These are phyloP conservation scores for Suhomyces prunicola DNA, from an alignment of 805 yeast species.

Conservation along the genomic window DNA sequence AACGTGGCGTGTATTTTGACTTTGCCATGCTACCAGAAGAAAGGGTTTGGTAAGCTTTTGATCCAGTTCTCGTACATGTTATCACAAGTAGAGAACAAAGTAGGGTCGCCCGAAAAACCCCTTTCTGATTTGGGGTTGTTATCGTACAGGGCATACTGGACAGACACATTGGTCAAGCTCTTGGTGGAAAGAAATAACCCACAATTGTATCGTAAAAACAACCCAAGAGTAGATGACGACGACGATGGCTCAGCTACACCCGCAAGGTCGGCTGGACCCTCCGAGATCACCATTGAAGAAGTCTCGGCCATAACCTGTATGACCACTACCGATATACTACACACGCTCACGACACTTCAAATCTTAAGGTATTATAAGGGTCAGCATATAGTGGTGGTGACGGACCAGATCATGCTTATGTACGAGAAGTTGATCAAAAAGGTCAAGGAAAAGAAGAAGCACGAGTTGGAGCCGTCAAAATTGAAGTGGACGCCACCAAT, in stretches of 20 bases:
- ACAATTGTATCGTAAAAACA: slow-evolving; percentile 34
- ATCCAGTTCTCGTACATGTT: slow-evolving; percentile 93
- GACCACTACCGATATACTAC: slow-evolving; percentile 95
- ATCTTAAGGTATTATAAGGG: slow-evolving; percentile 92
- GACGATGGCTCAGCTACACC: slow-evolving; percentile 18
- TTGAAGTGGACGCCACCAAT: slow-evolving; percentile 94
- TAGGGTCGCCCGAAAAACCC: slow-evolving; percentile 98
- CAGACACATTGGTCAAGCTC: slow-evolving; percentile 77
- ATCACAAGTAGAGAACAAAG: slow-evolving; percentile 81
- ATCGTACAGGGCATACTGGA: slow-evolving; percentile 95
- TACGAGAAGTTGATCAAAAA: slow-evolving; percentile 59
- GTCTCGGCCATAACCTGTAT: slow-evolving; percentile 81
- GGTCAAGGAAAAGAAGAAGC: slow-evolving; percentile 65
- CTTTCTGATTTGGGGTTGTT: slow-evolving; percentile 89
- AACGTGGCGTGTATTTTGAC: slow-evolving; percentile 97
- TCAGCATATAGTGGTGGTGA: slow-evolving; percentile 83
- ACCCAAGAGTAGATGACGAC: slow-evolving; percentile 19
- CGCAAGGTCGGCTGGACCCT: slow-evolving; percentile 11
- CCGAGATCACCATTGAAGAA: slow-evolving; percentile 83
- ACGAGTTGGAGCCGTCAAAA: slow-evolving; percentile 66
- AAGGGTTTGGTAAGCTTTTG: slow-evolving; percentile 87
- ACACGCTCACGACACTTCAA: slow-evolving; percentile 87
- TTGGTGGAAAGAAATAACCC: slow-evolving; percentile 57
- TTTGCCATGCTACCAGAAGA: slow-evolving; percentile 92
- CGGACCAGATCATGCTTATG: slow-evolving; percentile 74